Evolutionary conservation across 2,329 filamentous ascomycete genomes (phyloP), one percentile per base, ranked within the genome.

Genomic region (Fusarium avenaceum): DNA sequence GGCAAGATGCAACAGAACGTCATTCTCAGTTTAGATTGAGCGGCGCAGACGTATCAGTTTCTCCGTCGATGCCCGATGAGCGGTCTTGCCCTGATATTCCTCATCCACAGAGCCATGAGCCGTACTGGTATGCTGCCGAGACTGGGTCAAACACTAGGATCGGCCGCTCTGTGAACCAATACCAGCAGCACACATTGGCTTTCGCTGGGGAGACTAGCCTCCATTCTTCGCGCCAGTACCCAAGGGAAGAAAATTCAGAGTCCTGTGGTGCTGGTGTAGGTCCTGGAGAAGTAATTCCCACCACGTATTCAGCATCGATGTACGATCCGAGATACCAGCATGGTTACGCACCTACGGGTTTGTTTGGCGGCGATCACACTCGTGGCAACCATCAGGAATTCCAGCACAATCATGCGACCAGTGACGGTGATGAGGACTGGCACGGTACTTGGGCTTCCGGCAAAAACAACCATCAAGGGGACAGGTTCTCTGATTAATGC

Each of bases 91-190:
- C 17, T 20, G 30, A 52, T n/a, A 17, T 48, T 42, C 47, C 32
- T 39, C 55, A 28, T 42, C 48, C 46, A 39, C 65, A 62, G 53
- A 51, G 14, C 38, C 55, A 60, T 32, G 47, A 69, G 32, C 65
- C 46, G 24, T 52, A 50, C 54, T 66, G 65, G 60, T 47, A 57
- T 50, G 14, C 56, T 38, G 45, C 35, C n/a, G 65, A 62, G 39
- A 39, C 60, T 50, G 51, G 39, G 30, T 44, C 55, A 32, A 66
- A 50, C 55, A 44, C 66, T 22, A 32, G 55, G 50, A 52, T 59
- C 60, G 55, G 60, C 40, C 60, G 50, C 61, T 53, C 50, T 56
- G 26, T 28, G 39, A 51, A 45, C 61, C 60, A 61, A 50, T 44
- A 39, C 38, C 47, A 50, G 40, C 57, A 65, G 40, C 56, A 69